Evolutionary conservation across 208 protist genomes (phyloP).

Genomic region (Leishmania braziliensis): DNA sequence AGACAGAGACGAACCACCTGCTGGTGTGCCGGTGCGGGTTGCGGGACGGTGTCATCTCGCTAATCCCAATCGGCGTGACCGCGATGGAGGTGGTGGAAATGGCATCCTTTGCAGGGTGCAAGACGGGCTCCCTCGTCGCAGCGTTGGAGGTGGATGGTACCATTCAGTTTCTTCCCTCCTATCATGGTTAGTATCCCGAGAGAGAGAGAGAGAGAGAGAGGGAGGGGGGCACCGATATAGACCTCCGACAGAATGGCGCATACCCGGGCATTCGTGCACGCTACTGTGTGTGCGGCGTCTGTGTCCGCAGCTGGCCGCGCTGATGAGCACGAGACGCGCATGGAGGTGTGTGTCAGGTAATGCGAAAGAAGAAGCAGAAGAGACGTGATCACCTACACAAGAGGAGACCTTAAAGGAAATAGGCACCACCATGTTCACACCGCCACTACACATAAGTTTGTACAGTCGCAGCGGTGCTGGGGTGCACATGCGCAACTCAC

Average conservation of each 20-base stretch:
- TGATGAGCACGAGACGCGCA: neutral
- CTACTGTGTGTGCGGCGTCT: neutral
- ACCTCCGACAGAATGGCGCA: neutral
- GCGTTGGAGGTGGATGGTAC: constrained; percentile 61
- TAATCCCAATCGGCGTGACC: constrained; percentile 73
- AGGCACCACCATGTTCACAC: neutral
- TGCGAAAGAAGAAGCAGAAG: neutral
- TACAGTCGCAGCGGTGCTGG: neutral
- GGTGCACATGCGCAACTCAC: neutral
- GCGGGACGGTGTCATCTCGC: constrained; percentile 34
- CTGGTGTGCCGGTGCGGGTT: constrained; percentile 70
- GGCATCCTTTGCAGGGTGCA: constrained; percentile 51
- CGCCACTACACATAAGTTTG: neutral
- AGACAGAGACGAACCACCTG: constrained; percentile 74
- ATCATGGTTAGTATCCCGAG: constrained; percentile 43
- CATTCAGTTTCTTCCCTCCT: constrained; percentile 67
- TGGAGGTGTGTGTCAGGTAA: neutral
- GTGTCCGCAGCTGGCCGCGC: neutral
- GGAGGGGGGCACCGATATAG: neutral
- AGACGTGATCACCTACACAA: neutral
- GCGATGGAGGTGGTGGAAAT: constrained; percentile 49
- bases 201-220: neutral
- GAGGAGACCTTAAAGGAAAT: neutral
- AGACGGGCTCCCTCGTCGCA: constrained; percentile 69
- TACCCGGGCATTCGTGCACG: neutral